Evolutionary conservation across 1,284 basidiomycete species (phyloP).

Genomic region (Blastosporella zonata): DNA sequence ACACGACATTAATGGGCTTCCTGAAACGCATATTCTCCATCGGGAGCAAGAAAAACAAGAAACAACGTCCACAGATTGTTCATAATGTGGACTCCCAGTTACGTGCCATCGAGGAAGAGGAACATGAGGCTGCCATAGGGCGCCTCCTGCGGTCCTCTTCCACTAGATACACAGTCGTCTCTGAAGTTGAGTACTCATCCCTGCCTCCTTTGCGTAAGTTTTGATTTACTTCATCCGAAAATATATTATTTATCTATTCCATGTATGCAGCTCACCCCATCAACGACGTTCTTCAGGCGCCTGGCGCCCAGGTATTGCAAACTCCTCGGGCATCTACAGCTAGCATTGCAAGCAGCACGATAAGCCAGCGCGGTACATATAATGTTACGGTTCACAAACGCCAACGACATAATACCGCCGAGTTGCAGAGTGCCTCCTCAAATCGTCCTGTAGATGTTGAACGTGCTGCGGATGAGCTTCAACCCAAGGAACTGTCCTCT

Average conservation of each 20-base stretch:
- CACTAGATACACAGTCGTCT: constrained; percentile 53
- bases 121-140: constrained; percentile 58
- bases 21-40: constrained; percentile 71
- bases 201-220: constrained; percentile 68
- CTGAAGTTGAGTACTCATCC: constrained; percentile 51
- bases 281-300: constrained; percentile 39
- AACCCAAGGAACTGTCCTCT: constrained; percentile 40
- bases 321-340: constrained; percentile 45
- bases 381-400: constrained; percentile 66
- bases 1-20: constrained; percentile 51
- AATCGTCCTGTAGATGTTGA: constrained; percentile 27
- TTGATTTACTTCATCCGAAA: neutral
- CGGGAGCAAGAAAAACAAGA: constrained; percentile 60
- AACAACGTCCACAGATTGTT: constrained; percentile 29
- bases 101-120: constrained; percentile 37
- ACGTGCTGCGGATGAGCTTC: constrained; percentile 22
- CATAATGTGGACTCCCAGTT: constrained; percentile 27
- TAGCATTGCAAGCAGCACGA: constrained; percentile 47
- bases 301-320: constrained; percentile 25
- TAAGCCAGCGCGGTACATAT: constrained; percentile 55
- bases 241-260: neutral
- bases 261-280: constrained; percentile 58
- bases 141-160: constrained; percentile 71
- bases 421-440: constrained; percentile 61
- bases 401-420: constrained; percentile 56